Evolutionary conservation across 306 rosid genomes (phyloP), one percentile per base, ranked within the genome.

Genomic region (Alnus rubra): DNA sequence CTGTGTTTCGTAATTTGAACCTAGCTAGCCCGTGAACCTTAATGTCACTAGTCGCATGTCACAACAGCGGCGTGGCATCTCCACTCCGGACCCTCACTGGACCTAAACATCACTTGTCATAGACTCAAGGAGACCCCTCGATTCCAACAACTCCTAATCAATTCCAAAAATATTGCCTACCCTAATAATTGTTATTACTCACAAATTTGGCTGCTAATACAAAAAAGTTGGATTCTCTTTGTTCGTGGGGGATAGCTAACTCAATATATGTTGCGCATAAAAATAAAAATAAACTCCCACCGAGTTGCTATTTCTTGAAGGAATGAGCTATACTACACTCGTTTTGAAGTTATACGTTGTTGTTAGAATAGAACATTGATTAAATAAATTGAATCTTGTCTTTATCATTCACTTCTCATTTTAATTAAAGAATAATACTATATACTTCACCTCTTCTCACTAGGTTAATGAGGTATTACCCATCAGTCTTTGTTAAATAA

Each of bases 11-110:
- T 55, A 78, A 76, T 73, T 73, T 79, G 74, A 83, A 87, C 62
- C 31, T 78, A 50, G 15, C 44, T 64, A 69, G 73, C 97, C 94
- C 97, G 94, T 92, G 97, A 90, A 86, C 92, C 85, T 31, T 13
- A 82, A 73, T 71, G 90, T 89, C 89, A 76, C 84, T 77, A 79
- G 87, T 86, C 86, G 80, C 87, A 85, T 67, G 76, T 85, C 89
- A 80, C 64, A 80, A 82, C 72, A 79, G 60, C 79, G 78, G 81
- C 60, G 69, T 51, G 79, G 76, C 78, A 79, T 80, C 64, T 79
- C 63, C 5, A 71, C 73, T 79, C 7, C 75, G 88, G 83, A 81
- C 60, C 73, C 75, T 60, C 37, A 30, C 9, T 44, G 39, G 39
- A 73, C 60, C 73, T 73, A 44, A 68, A 74, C 79, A 65, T 85